Evolutionary conservation across 1,284 basidiomycete species (phyloP).

Genomic region (Leccinum subrobustum): DNA sequence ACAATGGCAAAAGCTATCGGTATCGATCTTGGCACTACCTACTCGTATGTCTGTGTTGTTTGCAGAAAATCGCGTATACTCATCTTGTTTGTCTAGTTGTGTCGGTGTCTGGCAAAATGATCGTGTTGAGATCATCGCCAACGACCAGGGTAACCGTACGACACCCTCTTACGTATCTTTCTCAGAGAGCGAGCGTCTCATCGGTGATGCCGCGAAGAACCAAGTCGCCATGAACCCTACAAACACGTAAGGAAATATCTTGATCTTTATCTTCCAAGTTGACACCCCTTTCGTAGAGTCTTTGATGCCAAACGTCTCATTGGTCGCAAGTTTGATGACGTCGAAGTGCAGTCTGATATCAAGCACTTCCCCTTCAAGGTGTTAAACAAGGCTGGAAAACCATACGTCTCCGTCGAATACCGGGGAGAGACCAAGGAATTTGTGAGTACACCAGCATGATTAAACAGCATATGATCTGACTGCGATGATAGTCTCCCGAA

Average conservation of each 20-base stretch:
- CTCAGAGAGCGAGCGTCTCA: constrained; percentile 91
- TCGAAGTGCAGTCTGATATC: constrained; percentile 92
- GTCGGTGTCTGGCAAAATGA: constrained; percentile 98
- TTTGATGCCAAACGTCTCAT: constrained; percentile 92
- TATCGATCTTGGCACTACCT: constrained; percentile 89
- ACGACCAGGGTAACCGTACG: constrained; percentile 97
- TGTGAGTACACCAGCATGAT: constrained; percentile 47
- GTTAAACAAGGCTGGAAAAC: constrained; percentile 81
- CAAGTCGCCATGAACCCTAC: constrained; percentile 87
- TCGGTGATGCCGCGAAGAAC: constrained; percentile 96
- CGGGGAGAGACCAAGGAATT: constrained; percentile 92
- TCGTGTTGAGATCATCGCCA: constrained; percentile 97
- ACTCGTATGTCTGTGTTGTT: constrained; percentile 56
- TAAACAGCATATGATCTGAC: constrained; percentile 15
- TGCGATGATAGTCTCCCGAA: constrained; percentile 72
- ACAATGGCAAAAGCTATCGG: constrained; percentile 84
- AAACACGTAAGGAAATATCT: constrained; percentile 54
- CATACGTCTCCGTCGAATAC: constrained; percentile 87
- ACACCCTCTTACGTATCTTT: constrained; percentile 95
- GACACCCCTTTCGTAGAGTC: constrained; percentile 47
- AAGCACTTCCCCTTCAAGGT: constrained; percentile 97
- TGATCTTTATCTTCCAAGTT: constrained; percentile 11
- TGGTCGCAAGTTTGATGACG: constrained; percentile 81
- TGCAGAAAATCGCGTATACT: background rate
- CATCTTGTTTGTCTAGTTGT: constrained; percentile 46